Conservation (phyloP, 371 early-diverging fungal genomes). For the Mortierella sp. region DNA sequence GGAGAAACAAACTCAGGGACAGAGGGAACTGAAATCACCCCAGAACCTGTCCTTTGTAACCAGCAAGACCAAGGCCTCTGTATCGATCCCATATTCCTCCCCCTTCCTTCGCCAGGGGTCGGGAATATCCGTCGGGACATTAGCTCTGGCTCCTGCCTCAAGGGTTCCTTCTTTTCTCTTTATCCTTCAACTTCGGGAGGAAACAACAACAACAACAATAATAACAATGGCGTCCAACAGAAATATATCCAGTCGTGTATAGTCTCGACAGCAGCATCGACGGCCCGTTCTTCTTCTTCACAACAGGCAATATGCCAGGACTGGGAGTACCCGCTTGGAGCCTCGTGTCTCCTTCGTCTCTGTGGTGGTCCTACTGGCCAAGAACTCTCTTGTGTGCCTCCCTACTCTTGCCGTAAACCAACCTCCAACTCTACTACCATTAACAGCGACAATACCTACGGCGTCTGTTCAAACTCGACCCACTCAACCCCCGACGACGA, state of each 20-base stretch:
- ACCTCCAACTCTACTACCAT: not conserved
- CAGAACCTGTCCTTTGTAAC: not conserved
- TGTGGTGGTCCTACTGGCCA: constrained; percentile 12
- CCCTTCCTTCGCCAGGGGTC: constrained; percentile 11
- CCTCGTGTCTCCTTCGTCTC: constrained; percentile 16
- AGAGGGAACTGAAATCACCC: not conserved
- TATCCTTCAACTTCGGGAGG: constrained; percentile 5
- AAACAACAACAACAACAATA: too few relatives aligned
- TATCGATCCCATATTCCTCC: constrained; percentile 9
- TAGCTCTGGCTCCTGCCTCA: constrained; percentile 16
- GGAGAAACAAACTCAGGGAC: not conserved
- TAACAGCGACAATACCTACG: not conserved
- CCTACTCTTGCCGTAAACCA: constrained; percentile 16
- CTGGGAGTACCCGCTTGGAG: constrained; percentile 23
- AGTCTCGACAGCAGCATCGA: not conserved
- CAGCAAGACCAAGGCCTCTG: constrained; percentile 23
- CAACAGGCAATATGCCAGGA: constrained; percentile 2
- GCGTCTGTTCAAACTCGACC: constrained; percentile 25
- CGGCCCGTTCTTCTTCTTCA: not conserved
- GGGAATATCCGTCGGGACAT: constrained; percentile 6
- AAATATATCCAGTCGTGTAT: constrained; percentile 25
- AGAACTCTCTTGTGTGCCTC: constrained; percentile 11
- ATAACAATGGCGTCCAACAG: not conserved
- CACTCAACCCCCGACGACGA: not conserved
- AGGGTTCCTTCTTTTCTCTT: constrained; percentile 24